These are phyloP conservation scores for Trichoderma koningii DNA, from an alignment of 2,329 filamentous ascomycete genomes.

Conservation along the genomic window DNA sequence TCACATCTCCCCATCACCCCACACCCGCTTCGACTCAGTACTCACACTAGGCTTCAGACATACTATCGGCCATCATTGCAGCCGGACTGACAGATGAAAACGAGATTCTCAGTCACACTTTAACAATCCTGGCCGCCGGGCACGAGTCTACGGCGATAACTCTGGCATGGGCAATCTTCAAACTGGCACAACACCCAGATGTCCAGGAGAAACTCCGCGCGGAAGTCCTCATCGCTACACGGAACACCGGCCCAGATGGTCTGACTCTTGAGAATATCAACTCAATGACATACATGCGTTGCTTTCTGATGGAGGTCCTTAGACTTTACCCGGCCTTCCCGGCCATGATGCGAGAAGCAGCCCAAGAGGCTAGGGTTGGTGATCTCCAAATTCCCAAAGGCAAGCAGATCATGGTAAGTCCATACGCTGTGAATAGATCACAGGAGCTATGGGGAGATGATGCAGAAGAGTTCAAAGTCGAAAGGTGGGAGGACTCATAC, in stretches of 20 bases:
- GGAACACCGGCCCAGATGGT: not conserved
- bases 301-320: slow-evolving; percentile 18
- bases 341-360: slow-evolving; percentile 3
- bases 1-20: too few species aligned
- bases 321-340: slow-evolving; percentile 17
- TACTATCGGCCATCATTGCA: slow-evolving; percentile 9
- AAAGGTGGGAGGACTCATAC: slow-evolving; percentile 9
- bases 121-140: slow-evolving; percentile 14
- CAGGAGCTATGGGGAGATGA: slow-evolving; percentile 17
- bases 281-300: slow-evolving; percentile 4
- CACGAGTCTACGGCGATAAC: slow-evolving; percentile 20
- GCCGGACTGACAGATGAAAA: slow-evolving; percentile 7
- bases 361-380: not conserved
- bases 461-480: slow-evolving; percentile 11
- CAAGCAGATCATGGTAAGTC: slow-evolving; percentile 10
- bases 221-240: not conserved
- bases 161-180: slow-evolving; percentile 6
- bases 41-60: not conserved
- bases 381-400: slow-evolving; percentile 8
- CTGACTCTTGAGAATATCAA: not conserved
- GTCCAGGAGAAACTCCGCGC: slow-evolving; percentile 1
- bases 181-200: slow-evolving; percentile 2
- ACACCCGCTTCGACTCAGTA: not conserved
- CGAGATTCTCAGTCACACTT: slow-evolving; percentile 8
- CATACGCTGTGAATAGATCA: slow-evolving; percentile 9